Conservation (phyloP, 116 monocot genomes). For the Zostera marina region DNA sequence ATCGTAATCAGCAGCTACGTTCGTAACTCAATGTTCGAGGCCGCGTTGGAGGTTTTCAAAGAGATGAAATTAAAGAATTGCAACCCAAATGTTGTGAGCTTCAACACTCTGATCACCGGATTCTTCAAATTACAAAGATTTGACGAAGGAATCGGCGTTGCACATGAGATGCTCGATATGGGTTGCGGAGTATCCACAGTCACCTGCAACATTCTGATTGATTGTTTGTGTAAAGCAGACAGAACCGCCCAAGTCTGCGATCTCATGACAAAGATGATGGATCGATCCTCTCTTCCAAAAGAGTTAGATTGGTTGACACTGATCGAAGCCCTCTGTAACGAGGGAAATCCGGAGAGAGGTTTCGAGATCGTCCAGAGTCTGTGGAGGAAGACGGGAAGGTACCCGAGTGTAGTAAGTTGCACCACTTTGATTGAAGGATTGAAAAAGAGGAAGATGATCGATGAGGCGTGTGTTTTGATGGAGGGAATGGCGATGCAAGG, state of each 20-base stretch:
- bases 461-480: slow-evolving; percentile 30
- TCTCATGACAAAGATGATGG: slow-evolving; percentile 31
- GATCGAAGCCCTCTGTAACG: slow-evolving; percentile 30
- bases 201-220: slow-evolving; percentile 59
- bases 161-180: slow-evolving; percentile 72
- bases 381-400: slow-evolving; percentile 32
- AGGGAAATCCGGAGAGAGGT: slow-evolving; percentile 22
- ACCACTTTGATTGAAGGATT: slow-evolving; percentile 47
- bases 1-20: slow-evolving; percentile 6
- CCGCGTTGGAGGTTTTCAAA: slow-evolving; percentile 36
- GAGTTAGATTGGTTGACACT: slow-evolving; percentile 46
- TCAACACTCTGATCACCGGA: slow-evolving; percentile 58
- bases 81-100: slow-evolving; percentile 55
- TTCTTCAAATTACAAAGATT: slow-evolving; percentile 37
- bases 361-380: slow-evolving; percentile 28
- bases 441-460: slow-evolving; percentile 31
- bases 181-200: slow-evolving; percentile 31
- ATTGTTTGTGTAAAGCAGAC: slow-evolving; percentile 36
- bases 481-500: slow-evolving; percentile 42
- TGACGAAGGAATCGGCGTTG: slow-evolving; percentile 47
- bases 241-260: slow-evolving; percentile 25
- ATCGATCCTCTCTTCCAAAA: slow-evolving; percentile 29
- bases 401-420: slow-evolving; percentile 29
- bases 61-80: slow-evolving; percentile 40
- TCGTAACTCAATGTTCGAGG: slow-evolving; percentile 13